Evolutionary conservation across 306 rosid species (phyloP), one percentile per base, ranked within the genome.

Genomic region (Castanospermum australe): DNA sequence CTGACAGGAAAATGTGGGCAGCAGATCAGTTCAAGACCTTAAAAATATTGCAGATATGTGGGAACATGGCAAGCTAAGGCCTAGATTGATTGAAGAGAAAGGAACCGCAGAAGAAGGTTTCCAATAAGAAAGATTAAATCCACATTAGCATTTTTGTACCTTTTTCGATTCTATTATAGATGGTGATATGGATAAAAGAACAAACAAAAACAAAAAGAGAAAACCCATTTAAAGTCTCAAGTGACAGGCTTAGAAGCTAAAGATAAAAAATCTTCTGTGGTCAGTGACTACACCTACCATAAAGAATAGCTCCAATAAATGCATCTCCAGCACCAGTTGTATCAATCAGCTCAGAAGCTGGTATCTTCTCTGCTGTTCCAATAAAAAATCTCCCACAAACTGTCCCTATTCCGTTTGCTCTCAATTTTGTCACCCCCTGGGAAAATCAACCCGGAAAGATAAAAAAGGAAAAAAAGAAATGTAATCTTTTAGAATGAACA

Each of bases 261-360:
- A 32, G 17, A n/a, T 4, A 73, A 44, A 59, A 3, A 41, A 52
- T 6, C 35, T 54, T 35, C 24, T 64, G 28, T 32, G 41, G 76
- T 67, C 10, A 45, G 68, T 24, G 76, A 54, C 50, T 62, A 45
- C 52, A 67, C 87, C 44, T 86, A 94, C 99, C 97, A 84, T 91
- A 95, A 63, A 95, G 76, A 79, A 93, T 85, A 11, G 98, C 99
- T 75, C 99, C 99, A 60, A 91, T 90, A 81, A 95, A 95, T 73
- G 97, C 91, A 88, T 95, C 99, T 71, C 99, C 99, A 32, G 97
- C 98, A 73, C 98, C 99, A 28, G 99, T 93, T 45, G 99, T 87
- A 82, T 93, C 99, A 5, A 84, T 38, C 32, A 95, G 87, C 71
- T 95, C 97, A 71, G 87, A 79, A 17, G 87, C 91, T 0, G 98